These are phyloP conservation scores for Astrothelium subdiscretum DNA, from an alignment of 495 filamentous ascomycete species.

Conservation along the genomic window DNA sequence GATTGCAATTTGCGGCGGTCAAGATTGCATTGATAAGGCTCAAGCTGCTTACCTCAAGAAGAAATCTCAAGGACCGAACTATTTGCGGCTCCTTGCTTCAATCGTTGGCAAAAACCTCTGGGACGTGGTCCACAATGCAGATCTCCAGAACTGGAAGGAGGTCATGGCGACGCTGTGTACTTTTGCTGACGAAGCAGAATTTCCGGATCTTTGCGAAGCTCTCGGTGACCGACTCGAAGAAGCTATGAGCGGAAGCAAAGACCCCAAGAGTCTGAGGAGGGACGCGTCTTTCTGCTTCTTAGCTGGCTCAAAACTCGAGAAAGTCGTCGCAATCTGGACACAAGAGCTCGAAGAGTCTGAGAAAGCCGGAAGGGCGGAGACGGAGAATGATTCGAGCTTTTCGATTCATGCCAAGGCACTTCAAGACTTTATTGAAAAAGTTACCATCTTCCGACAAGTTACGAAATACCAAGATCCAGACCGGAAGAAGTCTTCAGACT, in stretches of 20 bases:
- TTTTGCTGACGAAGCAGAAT: slow-evolving; percentile 80
- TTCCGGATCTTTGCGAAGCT: slow-evolving; percentile 91
- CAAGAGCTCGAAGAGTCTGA: slow-evolving; percentile 75
- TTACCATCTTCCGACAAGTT: slow-evolving; percentile 90
- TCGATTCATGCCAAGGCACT: slow-evolving; percentile 81
- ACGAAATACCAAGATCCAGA: slow-evolving; percentile 83
- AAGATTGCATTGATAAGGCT: slow-evolving; percentile 86
- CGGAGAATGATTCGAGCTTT: slow-evolving; percentile 64
- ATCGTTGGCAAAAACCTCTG: slow-evolving; percentile 94
- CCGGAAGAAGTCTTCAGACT: slow-evolving; percentile 53
- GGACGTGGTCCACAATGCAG: slow-evolving; percentile 95
- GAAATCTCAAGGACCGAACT: slow-evolving; percentile 73
- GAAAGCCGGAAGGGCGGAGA: slow-evolving; percentile 55
- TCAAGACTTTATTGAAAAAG: slow-evolving; percentile 94
- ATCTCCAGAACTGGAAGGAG: slow-evolving; percentile 89
- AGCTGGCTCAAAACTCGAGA: slow-evolving; percentile 91
- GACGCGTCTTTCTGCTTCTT: slow-evolving; percentile 94
- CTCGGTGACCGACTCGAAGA: slow-evolving; percentile 87
- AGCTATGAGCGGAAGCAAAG: slow-evolving; percentile 34
- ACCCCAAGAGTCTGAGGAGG: slow-evolving; percentile 49
- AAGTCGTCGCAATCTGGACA: slow-evolving; percentile 90
- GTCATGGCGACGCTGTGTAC: slow-evolving; percentile 92
- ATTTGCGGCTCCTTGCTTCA: slow-evolving; percentile 79
- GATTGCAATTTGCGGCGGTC: slow-evolving; percentile 92
- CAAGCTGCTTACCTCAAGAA: slow-evolving; percentile 84